These are phyloP conservation scores for Coniella lustricola DNA, from an alignment of 2,329 filamentous ascomycete genomes.

Conservation along the genomic window DNA sequence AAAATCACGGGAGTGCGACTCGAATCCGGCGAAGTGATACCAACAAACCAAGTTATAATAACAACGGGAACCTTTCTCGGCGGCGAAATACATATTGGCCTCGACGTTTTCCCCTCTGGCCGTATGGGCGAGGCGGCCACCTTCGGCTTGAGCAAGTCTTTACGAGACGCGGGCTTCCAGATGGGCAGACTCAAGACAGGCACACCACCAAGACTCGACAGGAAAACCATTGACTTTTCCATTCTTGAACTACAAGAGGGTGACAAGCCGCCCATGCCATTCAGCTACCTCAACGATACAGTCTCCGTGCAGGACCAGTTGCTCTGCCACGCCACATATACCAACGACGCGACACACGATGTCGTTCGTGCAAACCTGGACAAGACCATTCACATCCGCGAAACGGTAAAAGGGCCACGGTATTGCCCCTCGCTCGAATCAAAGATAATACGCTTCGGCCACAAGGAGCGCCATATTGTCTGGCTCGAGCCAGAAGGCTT, in stretches of 20 bases:
- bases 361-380: conserved; percentile 86
- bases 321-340: conserved; percentile 80
- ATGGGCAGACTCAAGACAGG: conserved; percentile 91
- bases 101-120: conserved; percentile 78
- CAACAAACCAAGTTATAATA: conserved; percentile 77
- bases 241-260: conserved; percentile 67
- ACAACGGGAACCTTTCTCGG: conserved; percentile 94
- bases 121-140: conserved; percentile 92
- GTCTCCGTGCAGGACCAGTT: conserved; percentile 79
- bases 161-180: conserved; percentile 80
- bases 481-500: conserved; percentile 98
- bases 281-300: conserved; percentile 78
- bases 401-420: conserved; percentile 86
- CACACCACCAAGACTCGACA: conserved; percentile 81
- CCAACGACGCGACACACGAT: conserved; percentile 74
- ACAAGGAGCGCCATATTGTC: conserved; percentile 77
- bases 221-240: conserved; percentile 72
- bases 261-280: conserved; percentile 80
- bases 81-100: conserved; percentile 91
- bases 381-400: conserved; percentile 91
- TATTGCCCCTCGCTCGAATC: conserved; percentile 96
- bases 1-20: conserved; percentile 79
- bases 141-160: conserved; percentile 82
- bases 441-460: conserved; percentile 80
- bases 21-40: conserved; percentile 78